phyloP scores from a whole-genome alignment of 2,329 filamentous ascomycete species.

The Clonostachys rosea region DNA sequence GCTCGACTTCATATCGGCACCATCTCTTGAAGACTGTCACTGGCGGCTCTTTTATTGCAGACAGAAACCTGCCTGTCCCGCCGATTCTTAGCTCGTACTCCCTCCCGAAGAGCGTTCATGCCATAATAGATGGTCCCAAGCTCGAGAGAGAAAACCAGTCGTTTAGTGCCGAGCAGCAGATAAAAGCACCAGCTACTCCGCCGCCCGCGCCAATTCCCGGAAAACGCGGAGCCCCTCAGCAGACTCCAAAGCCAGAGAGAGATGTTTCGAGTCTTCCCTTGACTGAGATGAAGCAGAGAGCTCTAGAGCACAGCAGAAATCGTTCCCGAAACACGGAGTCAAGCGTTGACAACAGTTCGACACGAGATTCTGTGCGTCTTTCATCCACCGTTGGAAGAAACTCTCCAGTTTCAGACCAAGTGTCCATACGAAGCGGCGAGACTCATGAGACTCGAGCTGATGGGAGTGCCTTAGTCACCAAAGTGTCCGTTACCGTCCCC shows the following conservation, averaged over 20 bases:
- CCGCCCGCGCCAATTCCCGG: no score
- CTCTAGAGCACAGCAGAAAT: no score
- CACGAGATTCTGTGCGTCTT: no score
- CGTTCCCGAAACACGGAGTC: no score
- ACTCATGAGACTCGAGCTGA: constrained; percentile 8
- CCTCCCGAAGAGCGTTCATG: not conserved
- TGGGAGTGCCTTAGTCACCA: constrained; percentile 5
- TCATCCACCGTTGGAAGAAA: no score
- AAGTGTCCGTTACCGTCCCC: constrained; percentile 6
- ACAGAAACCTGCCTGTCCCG: constrained; percentile 10
- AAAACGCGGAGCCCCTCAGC: no score
- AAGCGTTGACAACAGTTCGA: not conserved
- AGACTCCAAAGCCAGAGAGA: no score
- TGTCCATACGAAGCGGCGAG: constrained; percentile 7
- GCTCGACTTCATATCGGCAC: constrained; percentile 5
- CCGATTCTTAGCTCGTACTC: constrained; percentile 8
- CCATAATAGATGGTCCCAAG: not conserved
- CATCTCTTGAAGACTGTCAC: constrained; percentile 14
- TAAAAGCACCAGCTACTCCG: not conserved
- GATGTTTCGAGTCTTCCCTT: no score
- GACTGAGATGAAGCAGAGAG: no score
- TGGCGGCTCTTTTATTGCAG: constrained; percentile 7
- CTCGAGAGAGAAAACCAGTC: not conserved
- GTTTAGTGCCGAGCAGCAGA: not conserved
- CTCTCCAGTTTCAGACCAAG: constrained; percentile 8